These are phyloP conservation scores for Nicotiana tabacum DNA, from an alignment of 257 asterid genomes.

Conservation along the genomic window DNA sequence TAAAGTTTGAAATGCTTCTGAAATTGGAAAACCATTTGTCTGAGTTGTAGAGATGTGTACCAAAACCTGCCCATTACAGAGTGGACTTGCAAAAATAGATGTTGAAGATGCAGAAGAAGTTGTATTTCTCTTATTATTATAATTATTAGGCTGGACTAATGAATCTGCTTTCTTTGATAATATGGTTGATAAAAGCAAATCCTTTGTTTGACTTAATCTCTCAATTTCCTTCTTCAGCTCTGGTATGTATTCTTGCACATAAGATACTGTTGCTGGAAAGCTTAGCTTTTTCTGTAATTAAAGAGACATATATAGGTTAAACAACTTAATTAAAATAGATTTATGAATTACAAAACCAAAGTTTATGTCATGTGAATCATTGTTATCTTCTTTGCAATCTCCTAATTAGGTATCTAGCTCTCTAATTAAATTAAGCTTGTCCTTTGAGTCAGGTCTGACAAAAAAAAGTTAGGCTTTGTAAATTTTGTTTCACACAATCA, in stretches of 20 bases:
- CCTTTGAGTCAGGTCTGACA: no score
- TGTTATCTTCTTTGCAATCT: no score
- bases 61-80: constrained; percentile 38
- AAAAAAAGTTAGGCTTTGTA: no score
- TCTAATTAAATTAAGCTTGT: no score
- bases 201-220: constrained; percentile 33
- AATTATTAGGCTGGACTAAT: neutral
- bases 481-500: no score
- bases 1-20: constrained; percentile 26
- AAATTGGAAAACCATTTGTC: constrained; percentile 19
- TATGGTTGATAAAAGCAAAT: constrained; percentile 27
- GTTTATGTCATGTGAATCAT: no score
- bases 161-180: constrained; percentile 18
- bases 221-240: constrained; percentile 63
- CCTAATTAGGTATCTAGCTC: no score
- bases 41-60: constrained; percentile 38
- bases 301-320: neutral
- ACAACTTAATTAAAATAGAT: neutral
- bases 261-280: constrained; percentile 56
- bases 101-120: constrained; percentile 10
- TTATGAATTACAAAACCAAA: no score
- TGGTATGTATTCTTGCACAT: constrained; percentile 63
- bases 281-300: constrained; percentile 52
- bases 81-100: constrained; percentile 29
- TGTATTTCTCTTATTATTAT: neutral